Evolutionary conservation across 1,284 basidiomycete species (phyloP).

Genomic region (Sanghuangporus weigelae): DNA sequence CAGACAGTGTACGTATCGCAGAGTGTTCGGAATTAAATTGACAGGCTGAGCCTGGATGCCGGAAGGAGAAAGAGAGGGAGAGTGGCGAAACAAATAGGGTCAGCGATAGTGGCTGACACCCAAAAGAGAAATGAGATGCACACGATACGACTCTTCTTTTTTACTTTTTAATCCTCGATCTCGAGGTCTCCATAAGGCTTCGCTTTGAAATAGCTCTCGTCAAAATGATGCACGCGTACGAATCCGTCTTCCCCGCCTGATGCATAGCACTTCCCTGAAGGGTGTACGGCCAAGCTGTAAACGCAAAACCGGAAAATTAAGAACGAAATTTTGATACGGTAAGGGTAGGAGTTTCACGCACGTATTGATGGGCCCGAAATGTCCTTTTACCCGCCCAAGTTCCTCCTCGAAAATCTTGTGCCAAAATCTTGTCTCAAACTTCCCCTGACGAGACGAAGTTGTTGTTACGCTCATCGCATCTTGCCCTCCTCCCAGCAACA

Average conservation of each 20-base stretch:
- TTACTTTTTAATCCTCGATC: constrained; percentile 38
- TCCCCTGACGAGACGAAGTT: constrained; percentile 88
- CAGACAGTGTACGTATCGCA: neutral
- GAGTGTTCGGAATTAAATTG: neutral
- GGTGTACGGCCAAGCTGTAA: constrained; percentile 86
- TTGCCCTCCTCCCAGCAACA: constrained; percentile 92
- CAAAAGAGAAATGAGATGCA: neutral
- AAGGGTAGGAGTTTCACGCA: constrained; percentile 32
- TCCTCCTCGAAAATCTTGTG: constrained; percentile 99
- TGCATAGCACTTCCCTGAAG: constrained; percentile 84
- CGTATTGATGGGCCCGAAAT: constrained; percentile 98
- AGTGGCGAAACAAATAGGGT: neutral
- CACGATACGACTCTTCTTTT: too few species aligned
- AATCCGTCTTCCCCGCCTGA: constrained; percentile 98
- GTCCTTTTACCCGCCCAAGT: constrained; percentile 93
- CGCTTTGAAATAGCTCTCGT: constrained; percentile 86
- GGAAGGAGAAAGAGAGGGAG: neutral
- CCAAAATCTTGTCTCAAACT: constrained; percentile 99
- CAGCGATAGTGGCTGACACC: neutral
- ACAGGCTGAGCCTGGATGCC: neutral
- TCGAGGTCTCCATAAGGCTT: constrained; percentile 89
- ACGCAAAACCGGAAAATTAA: neutral
- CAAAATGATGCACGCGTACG: constrained; percentile 88
- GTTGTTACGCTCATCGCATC: constrained; percentile 98
- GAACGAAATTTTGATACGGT: neutral